Evolutionary conservation across 179 eudicot genomes (phyloP), one percentile per base, ranked within the genome.

Genomic region (Silene vulgaris): DNA sequence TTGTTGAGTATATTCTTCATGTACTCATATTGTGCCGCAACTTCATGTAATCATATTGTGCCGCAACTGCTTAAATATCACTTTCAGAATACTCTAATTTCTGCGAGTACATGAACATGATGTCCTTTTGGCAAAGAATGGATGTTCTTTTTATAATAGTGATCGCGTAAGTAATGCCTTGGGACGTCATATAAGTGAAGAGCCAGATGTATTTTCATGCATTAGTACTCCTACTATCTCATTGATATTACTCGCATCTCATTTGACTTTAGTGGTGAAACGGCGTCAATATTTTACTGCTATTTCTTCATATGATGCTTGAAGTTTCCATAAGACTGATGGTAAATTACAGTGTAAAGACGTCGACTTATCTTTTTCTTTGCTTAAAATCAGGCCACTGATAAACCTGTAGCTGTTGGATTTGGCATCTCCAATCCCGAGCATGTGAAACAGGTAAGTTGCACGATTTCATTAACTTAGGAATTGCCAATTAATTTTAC

Each of bases 351-450:
- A 9, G 14, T 12, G 2, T 48, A 48, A 8, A 48, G 54, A 13
- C 54, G 54, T n/a, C n/a, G 6, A 52, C 67, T 71, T 12, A 66
- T 17, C 61, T 21, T 80, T 26, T 37, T 32, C 71, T 48, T 35
- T 77, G 70, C 64, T 73, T 81, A 63, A n/a, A 16, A 60, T 48
- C 84, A 91, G 98, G 92, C 88, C 6, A 79, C 91, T 64, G 82
- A 59, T 12, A 94, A 94, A 82, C 98, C 98, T 2, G 96, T 94
- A 14, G 98, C 97, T 19, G 98, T 94, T 78, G 98, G 97, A 59
- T 91, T 94, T 78, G 98, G 98, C 65, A 91, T 94, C 77, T 94
- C 97, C 12, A 86, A 86, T 48, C 96, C 98, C 0, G 98, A 94
- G 89, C 98, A 94, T 54, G 94, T 91, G 73, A 88, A 89, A 71